These are phyloP conservation scores for Solanum medicagineum DNA, from an alignment of 257 asterid genomes.

Conservation along the genomic window DNA sequence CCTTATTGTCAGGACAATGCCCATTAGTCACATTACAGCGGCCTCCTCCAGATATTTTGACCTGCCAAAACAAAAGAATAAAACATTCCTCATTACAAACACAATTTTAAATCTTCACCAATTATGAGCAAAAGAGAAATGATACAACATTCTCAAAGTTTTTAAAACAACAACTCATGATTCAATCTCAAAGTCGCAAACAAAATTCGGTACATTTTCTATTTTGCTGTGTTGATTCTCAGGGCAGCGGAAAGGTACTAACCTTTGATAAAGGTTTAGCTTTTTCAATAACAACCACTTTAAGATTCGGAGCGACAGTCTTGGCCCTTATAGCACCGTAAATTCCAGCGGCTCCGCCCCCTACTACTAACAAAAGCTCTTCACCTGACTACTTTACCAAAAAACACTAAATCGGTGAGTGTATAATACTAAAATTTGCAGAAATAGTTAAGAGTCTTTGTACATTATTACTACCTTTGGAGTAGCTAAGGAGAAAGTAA, in stretches of 20 bases:
- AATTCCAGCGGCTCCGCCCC: conserved; percentile 96
- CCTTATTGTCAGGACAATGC: conserved; percentile 54
- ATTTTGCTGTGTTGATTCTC: neutral
- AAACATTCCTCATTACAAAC: neutral
- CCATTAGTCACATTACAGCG: conserved; percentile 96
- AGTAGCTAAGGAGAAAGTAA: conserved; percentile 27
- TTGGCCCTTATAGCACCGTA: conserved; percentile 95
- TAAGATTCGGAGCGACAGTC: conserved; percentile 68
- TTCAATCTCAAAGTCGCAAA: neutral
- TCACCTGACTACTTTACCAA: conserved; percentile 31
- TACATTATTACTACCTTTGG: conserved; percentile 21
- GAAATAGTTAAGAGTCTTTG: neutral
- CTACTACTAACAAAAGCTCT: conserved; percentile 69
- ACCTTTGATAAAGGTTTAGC: conserved; percentile 91
- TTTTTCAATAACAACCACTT: conserved; percentile 72
- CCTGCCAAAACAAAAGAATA: conserved; percentile 33
- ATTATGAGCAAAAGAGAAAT: neutral
- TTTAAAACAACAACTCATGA: neutral
- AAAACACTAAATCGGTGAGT: neutral
- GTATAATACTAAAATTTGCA: neutral
- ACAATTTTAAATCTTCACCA: neutral
- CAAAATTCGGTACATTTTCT: neutral
- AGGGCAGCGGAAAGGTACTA: neutral
- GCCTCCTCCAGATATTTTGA: conserved; percentile 95
- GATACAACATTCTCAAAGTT: neutral